Conservation (phyloP, 2,329 filamentous ascomycete genomes). For the Alternaria sp. region DNA sequence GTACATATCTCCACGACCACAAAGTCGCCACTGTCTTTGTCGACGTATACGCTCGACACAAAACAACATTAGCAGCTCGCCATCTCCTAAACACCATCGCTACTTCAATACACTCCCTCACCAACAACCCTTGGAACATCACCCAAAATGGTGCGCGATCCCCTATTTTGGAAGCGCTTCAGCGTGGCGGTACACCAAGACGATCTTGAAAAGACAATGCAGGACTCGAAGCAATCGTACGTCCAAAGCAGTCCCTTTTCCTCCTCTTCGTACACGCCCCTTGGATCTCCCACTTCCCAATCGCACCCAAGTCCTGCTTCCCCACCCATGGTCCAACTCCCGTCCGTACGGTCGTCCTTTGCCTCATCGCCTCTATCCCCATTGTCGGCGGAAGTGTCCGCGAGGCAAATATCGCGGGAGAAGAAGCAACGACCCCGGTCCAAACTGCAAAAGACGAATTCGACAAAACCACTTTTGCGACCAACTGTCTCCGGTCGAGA, state of each 20-base stretch:
- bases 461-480: constrained; percentile 17
- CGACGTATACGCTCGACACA: background rate
- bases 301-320: constrained; percentile 21
- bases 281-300: constrained; percentile 34
- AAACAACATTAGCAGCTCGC: constrained; percentile 3
- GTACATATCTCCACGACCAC: background rate
- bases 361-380: background rate
- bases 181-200: constrained; percentile 65
- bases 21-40: constrained; percentile 1
- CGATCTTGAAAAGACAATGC: constrained; percentile 53
- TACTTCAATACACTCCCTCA: constrained; percentile 4
- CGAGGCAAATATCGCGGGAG: background rate
- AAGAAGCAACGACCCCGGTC: constrained; percentile 7
- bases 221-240: constrained; percentile 52
- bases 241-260: constrained; percentile 35
- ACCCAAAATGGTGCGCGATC: constrained; percentile 62
- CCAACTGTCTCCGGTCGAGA: constrained; percentile 5
- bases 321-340: constrained; percentile 15
- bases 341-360: constrained; percentile 3
- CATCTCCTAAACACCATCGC: background rate
- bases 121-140: background rate
- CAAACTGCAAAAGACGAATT: constrained; percentile 26
- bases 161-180: constrained; percentile 68
- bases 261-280: constrained; percentile 25
- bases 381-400: background rate